These are phyloP conservation scores for Ascochyta koolunga DNA, from an alignment of 2,329 filamentous ascomycete species.

Conservation along the genomic window DNA sequence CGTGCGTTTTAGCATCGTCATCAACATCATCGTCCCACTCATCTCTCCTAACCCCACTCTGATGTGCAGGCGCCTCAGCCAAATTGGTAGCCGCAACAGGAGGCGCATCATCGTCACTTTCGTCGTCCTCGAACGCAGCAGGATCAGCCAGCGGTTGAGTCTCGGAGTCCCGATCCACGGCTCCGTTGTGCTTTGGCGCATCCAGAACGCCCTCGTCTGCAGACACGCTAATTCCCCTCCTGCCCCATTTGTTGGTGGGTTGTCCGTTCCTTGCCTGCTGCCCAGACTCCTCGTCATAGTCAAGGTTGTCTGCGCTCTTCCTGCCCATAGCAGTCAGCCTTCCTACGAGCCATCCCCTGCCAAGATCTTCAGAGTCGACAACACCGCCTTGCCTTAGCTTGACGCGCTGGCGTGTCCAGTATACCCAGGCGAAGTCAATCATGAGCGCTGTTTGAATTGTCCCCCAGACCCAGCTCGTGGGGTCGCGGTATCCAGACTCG, in stretches of 20 bases:
- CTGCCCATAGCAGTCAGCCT: conserved; percentile 72
- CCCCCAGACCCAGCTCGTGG: conserved; percentile 82
- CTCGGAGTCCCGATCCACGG: conserved; percentile 37
- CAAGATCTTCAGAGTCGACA: conserved; percentile 87
- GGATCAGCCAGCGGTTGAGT: conserved; percentile 53
- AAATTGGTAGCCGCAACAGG: conserved; percentile 21
- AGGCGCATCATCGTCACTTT: conserved; percentile 50
- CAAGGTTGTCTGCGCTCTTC: conserved; percentile 52
- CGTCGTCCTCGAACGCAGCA: conserved; percentile 54
- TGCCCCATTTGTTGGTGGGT: conserved; percentile 60
- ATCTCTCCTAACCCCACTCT: conserved; percentile 44
- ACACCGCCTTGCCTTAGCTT: conserved; percentile 89
- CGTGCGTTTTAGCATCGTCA: conserved; percentile 42
- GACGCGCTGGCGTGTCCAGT: conserved; percentile 89
- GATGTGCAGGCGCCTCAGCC: conserved; percentile 23
- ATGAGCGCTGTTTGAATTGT: conserved; percentile 89
- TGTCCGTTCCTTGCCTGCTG: conserved; percentile 39
- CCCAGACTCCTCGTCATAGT: conserved; percentile 62
- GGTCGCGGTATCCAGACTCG: conserved; percentile 64
- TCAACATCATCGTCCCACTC: conserved; percentile 50
- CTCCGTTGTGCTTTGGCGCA: conserved; percentile 33
- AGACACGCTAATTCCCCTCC: conserved; percentile 63
- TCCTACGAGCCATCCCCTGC: conserved; percentile 81
- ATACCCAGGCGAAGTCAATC: conserved; percentile 95
- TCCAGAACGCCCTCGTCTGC: conserved; percentile 60